Evolutionary conservation across 1,284 basidiomycete genomes (phyloP), one percentile per base, ranked within the genome.

Genomic region (Cryptococcus jaspeensis): DNA sequence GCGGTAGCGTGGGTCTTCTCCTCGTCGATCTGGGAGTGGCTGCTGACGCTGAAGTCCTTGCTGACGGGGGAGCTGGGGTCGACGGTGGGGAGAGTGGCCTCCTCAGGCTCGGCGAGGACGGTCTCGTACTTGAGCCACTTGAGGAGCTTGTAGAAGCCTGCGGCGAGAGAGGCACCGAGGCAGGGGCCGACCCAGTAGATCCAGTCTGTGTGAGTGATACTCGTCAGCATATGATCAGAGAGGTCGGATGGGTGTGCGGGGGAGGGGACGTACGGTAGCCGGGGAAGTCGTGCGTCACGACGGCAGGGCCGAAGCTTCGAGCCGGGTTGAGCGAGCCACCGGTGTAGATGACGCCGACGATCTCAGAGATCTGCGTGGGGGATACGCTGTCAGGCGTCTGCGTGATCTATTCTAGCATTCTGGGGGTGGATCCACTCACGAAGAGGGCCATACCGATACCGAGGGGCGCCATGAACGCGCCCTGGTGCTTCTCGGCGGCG

Each of bases 381-480:
- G 5, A 13, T 12, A 41, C 40, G 28, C 23, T n/a, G 39, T 50
- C 20, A 50, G 48, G 28, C 20, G 7, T 18, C 6, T 37, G 9
- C 16, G 3, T 3, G 9, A 25, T 11, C 16, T 22, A n/a, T n/a
- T n/a, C n/a, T n/a, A n/a, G 23, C 25, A 23, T 13, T 11, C 5
- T 5, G 35, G 16, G 23, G n/a, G n/a, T 12, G 25, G 16, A 25
- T 16, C 16, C 22, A 55, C 61, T 36, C 41, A 67, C 73, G 63
- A 80, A 80, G n/a, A 81, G 67, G 5, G 78, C 72, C 50, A 79
- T 73, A 48, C 81, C 80, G 52, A 82, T 83, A 46, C 78, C 80
- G 55, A 83, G 74, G 2, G 81, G 81, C 2, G 81, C 81, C 20
- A 82, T 73, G 66, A 80, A 81, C 0, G 81, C 82, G 13, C 75